These are phyloP conservation scores for Phyllosticta citribraziliensis DNA, from an alignment of 2,329 filamentous ascomycete species.

Conservation along the genomic window DNA sequence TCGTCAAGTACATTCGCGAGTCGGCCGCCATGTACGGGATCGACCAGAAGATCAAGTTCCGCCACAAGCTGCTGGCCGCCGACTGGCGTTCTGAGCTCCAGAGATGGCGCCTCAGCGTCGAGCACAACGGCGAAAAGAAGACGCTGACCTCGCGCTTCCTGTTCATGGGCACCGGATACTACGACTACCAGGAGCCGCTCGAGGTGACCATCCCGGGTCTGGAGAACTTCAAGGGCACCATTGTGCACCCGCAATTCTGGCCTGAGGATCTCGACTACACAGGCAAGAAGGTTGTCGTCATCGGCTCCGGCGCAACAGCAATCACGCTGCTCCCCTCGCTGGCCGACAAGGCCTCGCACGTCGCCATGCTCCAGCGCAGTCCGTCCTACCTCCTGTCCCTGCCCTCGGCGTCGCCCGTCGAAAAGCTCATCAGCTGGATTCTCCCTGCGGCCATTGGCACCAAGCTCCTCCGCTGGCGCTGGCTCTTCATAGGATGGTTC, in stretches of 20 bases:
- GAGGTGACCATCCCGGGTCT: slow-evolving; percentile 53
- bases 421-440: slow-evolving; percentile 30
- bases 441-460: slow-evolving; percentile 41
- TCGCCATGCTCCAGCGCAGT: slow-evolving; percentile 75
- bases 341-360: slow-evolving; percentile 48
- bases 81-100: slow-evolving; percentile 41
- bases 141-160: slow-evolving; percentile 37
- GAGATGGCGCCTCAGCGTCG: slow-evolving; percentile 34
- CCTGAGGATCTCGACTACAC: slow-evolving; percentile 56
- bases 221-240: slow-evolving; percentile 51
- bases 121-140: slow-evolving; percentile 26
- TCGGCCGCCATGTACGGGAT: slow-evolving; percentile 36
- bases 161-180: slow-evolving; percentile 60
- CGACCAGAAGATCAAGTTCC: slow-evolving; percentile 36
- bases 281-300: slow-evolving; percentile 58
- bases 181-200: slow-evolving; percentile 58
- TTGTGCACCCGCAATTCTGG: slow-evolving; percentile 70
- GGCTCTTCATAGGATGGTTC: slow-evolving; percentile 39
- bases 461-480: slow-evolving; percentile 42
- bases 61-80: slow-evolving; percentile 31
- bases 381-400: slow-evolving; percentile 58
- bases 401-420: slow-evolving; percentile 31
- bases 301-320: slow-evolving; percentile 72
- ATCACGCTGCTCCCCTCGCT: slow-evolving; percentile 66
- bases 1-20: slow-evolving; percentile 35